Evolutionary conservation across 345 rosid species (phyloP), one percentile per base, ranked within the genome.

Genomic region (Populus davidiana): DNA sequence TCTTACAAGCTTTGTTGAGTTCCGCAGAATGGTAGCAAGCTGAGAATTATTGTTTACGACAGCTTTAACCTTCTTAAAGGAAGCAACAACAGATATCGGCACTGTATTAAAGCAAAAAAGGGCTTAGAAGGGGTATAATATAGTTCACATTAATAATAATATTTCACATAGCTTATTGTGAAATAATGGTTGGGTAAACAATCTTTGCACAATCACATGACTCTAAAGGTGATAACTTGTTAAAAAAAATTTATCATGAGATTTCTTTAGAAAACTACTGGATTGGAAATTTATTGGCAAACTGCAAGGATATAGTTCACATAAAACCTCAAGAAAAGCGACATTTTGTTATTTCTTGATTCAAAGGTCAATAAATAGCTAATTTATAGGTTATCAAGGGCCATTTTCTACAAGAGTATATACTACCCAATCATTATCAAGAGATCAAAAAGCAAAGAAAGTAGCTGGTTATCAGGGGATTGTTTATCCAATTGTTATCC

Each of bases 31-130:
- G 77, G 77, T 56, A 73, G 97, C 93, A 79, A 96, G 98, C 79
- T 96, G 98, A 72, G 91, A 83, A 83, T 90, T 84, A 80, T 87
- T 87, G 72, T 83, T 86, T 75, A 92, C 81, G 16, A 88, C 88
- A 75, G 97, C 92, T 89, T 94, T 96, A 54, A 96, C 83, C 88
- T 96, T 96, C 90, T 96, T 96, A 86, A 96, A 96, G 31, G 98
- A 90, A 54, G 97, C 92, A 79, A 94, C 99, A 66, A 92, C 92
- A 65, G 89, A 87, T 75, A 96, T 87, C 5, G 99, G 99, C 85
- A 94, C 99, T 96, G 72, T 8, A 82, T 63, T 8, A 69, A 78
- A 75, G 76, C 38, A 44, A 7, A 77, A 10, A n/a, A 20, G 66
- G 31, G 72, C 23, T 39, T 44, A 74, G 65, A 41, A 77, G 33